Evolutionary conservation across 2,329 filamentous ascomycete species (phyloP).

Genomic region (Chaetothyriales sp.): DNA sequence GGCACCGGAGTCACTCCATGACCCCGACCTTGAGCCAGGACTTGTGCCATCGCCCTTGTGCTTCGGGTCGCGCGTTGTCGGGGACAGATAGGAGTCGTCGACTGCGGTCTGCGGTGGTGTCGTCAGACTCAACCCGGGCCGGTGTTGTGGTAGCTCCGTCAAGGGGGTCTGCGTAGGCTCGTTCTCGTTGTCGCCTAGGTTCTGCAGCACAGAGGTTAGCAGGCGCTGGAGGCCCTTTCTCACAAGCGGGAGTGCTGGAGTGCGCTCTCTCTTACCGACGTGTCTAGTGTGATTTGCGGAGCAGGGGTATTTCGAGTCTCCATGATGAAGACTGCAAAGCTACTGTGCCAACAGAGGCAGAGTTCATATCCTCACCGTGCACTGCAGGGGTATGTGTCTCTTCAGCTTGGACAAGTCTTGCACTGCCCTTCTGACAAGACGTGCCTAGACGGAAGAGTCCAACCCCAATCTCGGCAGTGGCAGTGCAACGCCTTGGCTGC

Average conservation of each 20-base stretch:
- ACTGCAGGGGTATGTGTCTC: neutral
- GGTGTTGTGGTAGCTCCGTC: conserved; percentile 4
- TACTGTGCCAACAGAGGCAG: neutral
- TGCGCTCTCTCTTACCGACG: conserved; percentile 14
- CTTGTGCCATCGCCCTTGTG: conserved; percentile 28
- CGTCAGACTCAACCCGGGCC: conserved; percentile 10
- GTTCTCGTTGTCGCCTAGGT: conserved; percentile 6
- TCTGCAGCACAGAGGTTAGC: conserved; percentile 3
- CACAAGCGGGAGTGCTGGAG: neutral
- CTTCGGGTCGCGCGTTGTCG: conserved; percentile 19
- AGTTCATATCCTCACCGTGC: neutral
- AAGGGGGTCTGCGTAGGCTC: conserved; percentile 3
- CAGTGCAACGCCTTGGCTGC: too few relatives aligned
- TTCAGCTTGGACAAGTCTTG: neutral
- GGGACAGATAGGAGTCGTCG: conserved; percentile 16
- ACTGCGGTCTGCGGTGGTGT: conserved; percentile 14
- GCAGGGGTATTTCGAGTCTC: conserved; percentile 5
- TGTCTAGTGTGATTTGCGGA: conserved; percentile 14
- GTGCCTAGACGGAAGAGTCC: neutral
- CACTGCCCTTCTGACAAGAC: neutral
- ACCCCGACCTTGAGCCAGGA: conserved; percentile 29
- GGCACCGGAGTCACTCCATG: conserved; percentile 17
- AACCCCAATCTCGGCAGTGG: too few relatives aligned
- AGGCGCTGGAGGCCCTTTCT: neutral
- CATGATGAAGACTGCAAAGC: conserved; percentile 4